Evolutionary conservation across 2,329 filamentous ascomycete genomes (phyloP).

Genomic region (Diaporthe aspalathi): DNA sequence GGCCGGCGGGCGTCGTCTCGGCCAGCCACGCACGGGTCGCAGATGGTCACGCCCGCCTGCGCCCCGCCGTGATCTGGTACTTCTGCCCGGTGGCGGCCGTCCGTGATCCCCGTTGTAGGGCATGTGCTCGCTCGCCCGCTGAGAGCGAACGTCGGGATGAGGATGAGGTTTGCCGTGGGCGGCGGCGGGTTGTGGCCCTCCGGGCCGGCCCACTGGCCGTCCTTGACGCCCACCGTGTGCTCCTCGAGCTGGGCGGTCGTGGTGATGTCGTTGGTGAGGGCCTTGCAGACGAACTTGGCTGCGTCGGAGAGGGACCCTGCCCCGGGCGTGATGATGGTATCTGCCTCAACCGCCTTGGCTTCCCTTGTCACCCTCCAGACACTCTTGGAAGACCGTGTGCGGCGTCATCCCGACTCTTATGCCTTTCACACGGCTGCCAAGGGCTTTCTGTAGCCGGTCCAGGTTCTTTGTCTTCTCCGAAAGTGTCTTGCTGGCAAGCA

Average conservation of each 20-base stretch:
- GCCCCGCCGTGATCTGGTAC: neutral
- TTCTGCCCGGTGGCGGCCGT: neutral
- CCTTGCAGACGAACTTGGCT: neutral
- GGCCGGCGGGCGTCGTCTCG: neutral
- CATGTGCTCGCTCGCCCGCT: neutral
- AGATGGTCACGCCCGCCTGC: neutral
- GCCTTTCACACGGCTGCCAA: neutral
- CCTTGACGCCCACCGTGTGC: neutral
- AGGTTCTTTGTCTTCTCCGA: neutral
- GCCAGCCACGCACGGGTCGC: neutral
- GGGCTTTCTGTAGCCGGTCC: neutral
- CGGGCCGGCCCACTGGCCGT: neutral
- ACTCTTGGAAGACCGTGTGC: neutral
- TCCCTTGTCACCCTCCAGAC: neutral
- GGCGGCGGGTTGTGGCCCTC: neutral
- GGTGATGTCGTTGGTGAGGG: neutral
- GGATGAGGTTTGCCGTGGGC: neutral
- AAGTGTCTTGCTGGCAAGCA: neutral
- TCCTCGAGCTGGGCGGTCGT: neutral
- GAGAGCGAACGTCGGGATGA: constrained; percentile 5
- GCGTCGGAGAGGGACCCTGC: neutral
- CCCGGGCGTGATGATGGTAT: neutral
- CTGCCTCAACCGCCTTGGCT: neutral
- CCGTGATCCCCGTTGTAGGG: neutral
- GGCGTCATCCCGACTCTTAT: neutral